Evolutionary conservation across 2,329 filamentous ascomycete species (phyloP).

Genomic region (Thielaviopsis cerberus): DNA sequence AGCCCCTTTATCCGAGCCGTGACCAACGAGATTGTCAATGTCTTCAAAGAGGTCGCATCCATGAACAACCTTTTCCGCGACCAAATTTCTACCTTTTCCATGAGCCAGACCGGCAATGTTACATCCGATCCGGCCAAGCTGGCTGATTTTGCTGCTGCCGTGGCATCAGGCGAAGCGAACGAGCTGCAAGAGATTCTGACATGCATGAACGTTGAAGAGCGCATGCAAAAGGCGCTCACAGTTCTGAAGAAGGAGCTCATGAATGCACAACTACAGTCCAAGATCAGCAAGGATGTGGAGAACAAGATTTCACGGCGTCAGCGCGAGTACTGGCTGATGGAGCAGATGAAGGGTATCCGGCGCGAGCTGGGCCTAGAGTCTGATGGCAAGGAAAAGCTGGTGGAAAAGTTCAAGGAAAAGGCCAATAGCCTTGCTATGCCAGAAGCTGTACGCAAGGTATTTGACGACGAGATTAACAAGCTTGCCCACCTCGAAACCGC

Average conservation of each 20-base stretch:
- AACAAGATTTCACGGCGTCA: conserved; percentile 94
- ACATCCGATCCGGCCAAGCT: conserved; percentile 87
- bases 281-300: conserved; percentile 95
- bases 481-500: conserved; percentile 85
- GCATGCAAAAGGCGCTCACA: conserved; percentile 76
- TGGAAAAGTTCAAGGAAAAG: conserved; percentile 95
- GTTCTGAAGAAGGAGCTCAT: conserved; percentile 96
- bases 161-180: conserved; percentile 79
- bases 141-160: conserved; percentile 90
- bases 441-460: conserved; percentile 88
- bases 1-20: conserved; percentile 77
- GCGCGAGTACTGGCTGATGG: conserved; percentile 95
- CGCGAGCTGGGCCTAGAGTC: conserved; percentile 90
- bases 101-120: conserved; percentile 87
- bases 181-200: conserved; percentile 86
- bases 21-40: conserved; percentile 94
- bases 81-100: conserved; percentile 91
- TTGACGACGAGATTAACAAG: conserved; percentile 96
- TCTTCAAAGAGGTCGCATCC: conserved; percentile 89
- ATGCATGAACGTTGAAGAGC: conserved; percentile 76
- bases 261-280: conserved; percentile 91
- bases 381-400: conserved; percentile 92
- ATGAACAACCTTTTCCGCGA: conserved; percentile 92
- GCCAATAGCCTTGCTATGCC: conserved; percentile 89
- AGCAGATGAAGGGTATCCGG: conserved; percentile 98